Percentiles rank a stretch among this genome's conserved stretches.
These are phyloP conservation scores for Fusarium aywerte DNA, from an alignment of 2,329 filamentous ascomycete species.

Conservation along the genomic window DNA sequence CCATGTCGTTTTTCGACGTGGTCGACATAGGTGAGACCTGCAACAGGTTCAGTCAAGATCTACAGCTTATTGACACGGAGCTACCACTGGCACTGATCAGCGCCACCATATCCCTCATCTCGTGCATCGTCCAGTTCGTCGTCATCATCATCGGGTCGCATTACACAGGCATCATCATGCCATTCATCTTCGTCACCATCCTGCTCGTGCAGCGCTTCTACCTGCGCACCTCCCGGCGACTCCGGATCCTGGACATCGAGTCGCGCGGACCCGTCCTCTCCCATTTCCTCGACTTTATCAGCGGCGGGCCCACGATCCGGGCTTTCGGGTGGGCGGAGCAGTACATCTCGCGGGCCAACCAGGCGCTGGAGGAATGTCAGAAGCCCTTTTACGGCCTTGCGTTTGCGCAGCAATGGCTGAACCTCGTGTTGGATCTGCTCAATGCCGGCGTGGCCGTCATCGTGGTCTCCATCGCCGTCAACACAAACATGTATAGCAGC, in stretches of 20 bases:
- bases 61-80: constrained; percentile 52
- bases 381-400: constrained; percentile 57
- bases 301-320: constrained; percentile 59
- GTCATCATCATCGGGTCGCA: constrained; percentile 26
- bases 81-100: constrained; percentile 45
- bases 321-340: constrained; percentile 59
- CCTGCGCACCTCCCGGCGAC: constrained; percentile 62
- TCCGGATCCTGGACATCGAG: constrained; percentile 64
- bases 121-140: constrained; percentile 33
- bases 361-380: constrained; percentile 56
- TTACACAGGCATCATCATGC: constrained; percentile 33
- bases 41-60: constrained; percentile 55
- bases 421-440: constrained; percentile 37
- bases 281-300: constrained; percentile 60
- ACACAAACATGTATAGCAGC: constrained; percentile 8
- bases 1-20: constrained; percentile 49
- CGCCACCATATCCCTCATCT: constrained; percentile 26
- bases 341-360: constrained; percentile 48
- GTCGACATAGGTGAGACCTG: constrained; percentile 52
- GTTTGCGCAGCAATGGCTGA: constrained; percentile 43
- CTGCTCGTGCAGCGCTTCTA: constrained; percentile 43
- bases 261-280: constrained; percentile 60
- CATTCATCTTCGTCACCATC: constrained; percentile 17
- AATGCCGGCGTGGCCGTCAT: constrained; percentile 27
- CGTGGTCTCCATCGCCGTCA: constrained; percentile 25